A percentile compares a stretch with the other conserved stretches of the same genome.
phyloP scores from a whole-genome alignment of 768 basidiomycete species.

The Suillus tomentosus region DNA sequence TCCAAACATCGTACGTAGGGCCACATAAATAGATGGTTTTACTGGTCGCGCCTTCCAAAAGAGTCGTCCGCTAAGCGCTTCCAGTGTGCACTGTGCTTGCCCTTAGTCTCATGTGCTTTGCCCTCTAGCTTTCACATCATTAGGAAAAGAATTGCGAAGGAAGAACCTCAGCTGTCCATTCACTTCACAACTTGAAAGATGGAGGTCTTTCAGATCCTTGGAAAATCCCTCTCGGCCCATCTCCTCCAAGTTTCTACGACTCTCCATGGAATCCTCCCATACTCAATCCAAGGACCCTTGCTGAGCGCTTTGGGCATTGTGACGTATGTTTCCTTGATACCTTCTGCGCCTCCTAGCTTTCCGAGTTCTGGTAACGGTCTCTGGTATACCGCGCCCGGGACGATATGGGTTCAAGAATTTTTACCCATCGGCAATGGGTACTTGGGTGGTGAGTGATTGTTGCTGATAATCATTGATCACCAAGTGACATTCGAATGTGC shows the following conservation, averaged over 20 bases:
- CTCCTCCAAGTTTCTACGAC: slow-evolving; percentile 15
- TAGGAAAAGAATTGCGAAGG: background rate
- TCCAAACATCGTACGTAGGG: background rate
- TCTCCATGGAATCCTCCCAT: slow-evolving; percentile 23
- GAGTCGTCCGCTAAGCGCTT: background rate
- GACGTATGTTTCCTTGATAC: slow-evolving; percentile 21
- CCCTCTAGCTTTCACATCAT: background rate
- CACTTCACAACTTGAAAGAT: slow-evolving; percentile 16
- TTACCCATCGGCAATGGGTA: slow-evolving; percentile 78
- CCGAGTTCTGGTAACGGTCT: slow-evolving; percentile 74
- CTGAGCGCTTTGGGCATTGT: slow-evolving; percentile 24
- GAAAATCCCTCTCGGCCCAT: slow-evolving; percentile 20
- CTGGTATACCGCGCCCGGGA: slow-evolving; percentile 62
- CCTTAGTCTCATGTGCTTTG: background rate
- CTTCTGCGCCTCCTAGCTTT: slow-evolving; percentile 47
- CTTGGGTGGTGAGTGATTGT: slow-evolving; percentile 50
- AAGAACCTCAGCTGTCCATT: background rate
- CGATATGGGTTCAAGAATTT: slow-evolving; percentile 58
- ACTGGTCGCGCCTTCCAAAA: background rate
- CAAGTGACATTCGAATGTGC: slow-evolving; percentile 4
- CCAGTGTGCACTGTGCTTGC: background rate
- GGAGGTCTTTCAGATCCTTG: slow-evolving; percentile 25
- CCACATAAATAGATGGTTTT: background rate
- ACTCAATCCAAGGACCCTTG: slow-evolving; percentile 19
- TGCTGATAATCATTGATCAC: background rate